Conservation (phyloP, 768 basidiomycete genomes). For the Tylopilus subfusipes region DNA sequence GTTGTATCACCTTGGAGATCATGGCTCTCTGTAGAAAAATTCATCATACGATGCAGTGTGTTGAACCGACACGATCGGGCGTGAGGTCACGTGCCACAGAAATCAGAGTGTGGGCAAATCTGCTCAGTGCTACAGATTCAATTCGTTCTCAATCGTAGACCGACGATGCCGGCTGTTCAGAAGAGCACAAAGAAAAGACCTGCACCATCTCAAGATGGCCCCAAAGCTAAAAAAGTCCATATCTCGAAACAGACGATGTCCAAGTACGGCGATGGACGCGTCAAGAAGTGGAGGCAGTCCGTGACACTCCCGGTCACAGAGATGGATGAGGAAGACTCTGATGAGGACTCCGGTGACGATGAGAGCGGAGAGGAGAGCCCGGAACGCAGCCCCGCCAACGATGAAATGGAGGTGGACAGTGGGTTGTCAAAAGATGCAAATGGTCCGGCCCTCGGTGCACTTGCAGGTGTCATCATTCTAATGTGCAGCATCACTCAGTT, state of each 20-base stretch:
- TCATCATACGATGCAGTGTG: no score
- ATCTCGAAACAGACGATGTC: constrained; percentile 33
- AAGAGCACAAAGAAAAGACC: constrained; percentile 51
- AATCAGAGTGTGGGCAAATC: no score
- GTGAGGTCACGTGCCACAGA: constrained; percentile 22
- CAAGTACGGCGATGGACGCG: constrained; percentile 28
- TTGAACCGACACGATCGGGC: neutral
- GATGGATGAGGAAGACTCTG: constrained; percentile 35
- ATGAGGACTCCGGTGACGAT: constrained; percentile 34
- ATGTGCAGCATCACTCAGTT: constrained; percentile 37
- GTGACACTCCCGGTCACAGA: constrained; percentile 44
- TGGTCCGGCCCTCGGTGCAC: constrained; percentile 39
- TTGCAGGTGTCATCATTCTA: constrained; percentile 1
- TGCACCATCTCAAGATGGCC: constrained; percentile 44
- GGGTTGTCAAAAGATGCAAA: constrained; percentile 50
- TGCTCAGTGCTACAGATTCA: neutral
- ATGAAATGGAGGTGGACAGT: constrained; percentile 32
- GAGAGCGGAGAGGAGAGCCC: constrained; percentile 30
- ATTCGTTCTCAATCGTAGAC: neutral
- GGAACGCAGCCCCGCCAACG: constrained; percentile 21
- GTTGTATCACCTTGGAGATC: no score
- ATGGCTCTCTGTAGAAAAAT: no score
- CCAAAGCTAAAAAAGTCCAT: constrained; percentile 52
- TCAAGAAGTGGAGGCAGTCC: constrained; percentile 59
- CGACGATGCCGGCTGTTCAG: constrained; percentile 39